phyloP scores from a whole-genome alignment of 1,139 yeast species.

The Meyerozyma elateridarum region DNA sequence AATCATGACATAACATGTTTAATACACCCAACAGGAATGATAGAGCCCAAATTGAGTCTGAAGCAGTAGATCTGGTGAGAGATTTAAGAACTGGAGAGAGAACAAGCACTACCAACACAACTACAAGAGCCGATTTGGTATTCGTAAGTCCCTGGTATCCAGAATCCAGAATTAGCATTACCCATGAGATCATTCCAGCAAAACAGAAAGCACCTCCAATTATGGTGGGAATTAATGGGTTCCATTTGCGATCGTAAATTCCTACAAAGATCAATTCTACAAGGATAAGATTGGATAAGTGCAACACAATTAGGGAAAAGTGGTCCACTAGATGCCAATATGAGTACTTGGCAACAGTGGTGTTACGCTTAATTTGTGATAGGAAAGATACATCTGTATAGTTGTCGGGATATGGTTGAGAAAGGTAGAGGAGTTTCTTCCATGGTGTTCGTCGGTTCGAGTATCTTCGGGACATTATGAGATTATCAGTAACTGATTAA shows the following conservation, averaged over 20 bases:
- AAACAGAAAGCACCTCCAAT: slow-evolving; percentile 23
- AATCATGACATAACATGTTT: slow-evolving; percentile 66
- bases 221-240: slow-evolving; percentile 34
- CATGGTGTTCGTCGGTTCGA: no score
- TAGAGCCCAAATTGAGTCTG: slow-evolving; percentile 94
- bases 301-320: slow-evolving; percentile 63
- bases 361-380: slow-evolving; percentile 70
- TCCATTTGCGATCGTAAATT: slow-evolving; percentile 44
- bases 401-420: slow-evolving; percentile 87
- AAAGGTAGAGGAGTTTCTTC: slow-evolving; percentile 84
- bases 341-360: slow-evolving; percentile 67
- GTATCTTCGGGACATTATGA: no score
- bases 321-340: slow-evolving; percentile 62
- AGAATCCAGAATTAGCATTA: neutral
- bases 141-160: neutral
- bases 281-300: slow-evolving; percentile 55
- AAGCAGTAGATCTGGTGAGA: slow-evolving; percentile 80
- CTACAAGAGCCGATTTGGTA: slow-evolving; percentile 50
- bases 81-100: slow-evolving; percentile 89
- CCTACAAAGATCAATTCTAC: slow-evolving; percentile 63
- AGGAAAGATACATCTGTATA: slow-evolving; percentile 79
- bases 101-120: slow-evolving; percentile 66
- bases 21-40: slow-evolving; percentile 71
- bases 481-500: no score
- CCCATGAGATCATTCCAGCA: slow-evolving; percentile 22